Conservation (phyloP, 1,284 basidiomycete species). For the Schizophyllum amplum region DNA sequence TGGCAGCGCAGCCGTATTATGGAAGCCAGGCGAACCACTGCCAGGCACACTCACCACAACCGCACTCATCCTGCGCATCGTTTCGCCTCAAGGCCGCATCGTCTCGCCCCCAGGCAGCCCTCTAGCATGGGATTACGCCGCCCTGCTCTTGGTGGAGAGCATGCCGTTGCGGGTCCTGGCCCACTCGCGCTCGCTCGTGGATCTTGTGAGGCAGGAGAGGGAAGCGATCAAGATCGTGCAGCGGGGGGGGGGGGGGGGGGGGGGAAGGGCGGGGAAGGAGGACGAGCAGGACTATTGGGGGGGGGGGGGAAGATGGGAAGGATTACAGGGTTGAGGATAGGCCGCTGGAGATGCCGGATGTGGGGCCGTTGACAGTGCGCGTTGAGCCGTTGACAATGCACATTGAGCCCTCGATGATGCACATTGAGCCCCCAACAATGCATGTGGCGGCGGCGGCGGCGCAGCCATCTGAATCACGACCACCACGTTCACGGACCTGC, state of each 20-base stretch:
- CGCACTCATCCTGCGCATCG: neutral
- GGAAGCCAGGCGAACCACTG: no score
- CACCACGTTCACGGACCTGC: constrained; percentile 38
- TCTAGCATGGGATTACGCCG: constrained; percentile 20
- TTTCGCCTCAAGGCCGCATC: constrained; percentile 22
- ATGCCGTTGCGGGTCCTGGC: constrained; percentile 31
- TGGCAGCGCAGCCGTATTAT: no score
- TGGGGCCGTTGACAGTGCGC: neutral
- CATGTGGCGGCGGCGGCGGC: neutral
- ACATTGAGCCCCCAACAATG: neutral
- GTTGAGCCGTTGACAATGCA: no score
- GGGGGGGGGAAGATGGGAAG: neutral
- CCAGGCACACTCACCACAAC: no score
- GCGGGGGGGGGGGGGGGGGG: neutral
- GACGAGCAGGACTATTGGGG: neutral
- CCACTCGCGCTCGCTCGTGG: constrained; percentile 37
- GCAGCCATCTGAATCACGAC: constrained; percentile 8
- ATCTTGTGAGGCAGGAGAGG: constrained; percentile 9
- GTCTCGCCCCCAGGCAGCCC: constrained; percentile 47
- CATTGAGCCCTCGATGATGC: no score
- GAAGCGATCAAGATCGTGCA: constrained; percentile 6
- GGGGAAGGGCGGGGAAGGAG: neutral
- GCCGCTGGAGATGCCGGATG: neutral
- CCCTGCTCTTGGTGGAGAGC: constrained; percentile 14
- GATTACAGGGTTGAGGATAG: neutral